Conservation (phyloP, 1,284 basidiomycete genomes). For the Austroboletus novae-zelandiae region DNA sequence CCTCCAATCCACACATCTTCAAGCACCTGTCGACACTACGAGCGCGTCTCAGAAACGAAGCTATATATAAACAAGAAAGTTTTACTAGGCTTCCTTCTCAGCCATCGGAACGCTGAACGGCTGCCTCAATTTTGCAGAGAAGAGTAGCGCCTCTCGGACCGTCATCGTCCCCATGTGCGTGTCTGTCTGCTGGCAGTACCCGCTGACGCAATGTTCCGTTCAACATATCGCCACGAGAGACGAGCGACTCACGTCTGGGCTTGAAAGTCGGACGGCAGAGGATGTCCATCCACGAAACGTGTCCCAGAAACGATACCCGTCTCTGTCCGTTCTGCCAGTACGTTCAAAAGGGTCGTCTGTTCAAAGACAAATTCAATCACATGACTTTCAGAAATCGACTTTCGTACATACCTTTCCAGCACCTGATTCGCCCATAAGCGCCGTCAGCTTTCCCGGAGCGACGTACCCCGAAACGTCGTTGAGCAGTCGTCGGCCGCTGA, state of each 20-base stretch:
- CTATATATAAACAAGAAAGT: no score
- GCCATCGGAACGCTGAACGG: conserved; percentile 58
- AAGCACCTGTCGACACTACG: conserved; percentile 73
- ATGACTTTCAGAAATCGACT: conserved; percentile 19
- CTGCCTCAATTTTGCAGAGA: conserved; percentile 83
- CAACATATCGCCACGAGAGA: neutral
- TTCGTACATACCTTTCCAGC: conserved; percentile 60
- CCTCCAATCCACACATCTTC: conserved; percentile 74
- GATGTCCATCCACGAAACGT: conserved; percentile 74
- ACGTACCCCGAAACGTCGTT: conserved; percentile 85
- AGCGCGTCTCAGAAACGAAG: no score
- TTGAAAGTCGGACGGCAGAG: conserved; percentile 73
- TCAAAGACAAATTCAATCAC: conserved; percentile 10
- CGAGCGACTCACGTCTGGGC: conserved; percentile 49
- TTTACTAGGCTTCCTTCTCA: conserved; percentile 79
- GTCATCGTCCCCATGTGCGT: conserved; percentile 71
- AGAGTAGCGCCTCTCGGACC: conserved; percentile 81
- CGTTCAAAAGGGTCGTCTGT: conserved; percentile 80
- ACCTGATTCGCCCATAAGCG: conserved; percentile 80
- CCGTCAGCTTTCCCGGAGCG: conserved; percentile 75
- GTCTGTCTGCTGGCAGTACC: conserved; percentile 83
- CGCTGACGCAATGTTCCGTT: conserved; percentile 34
- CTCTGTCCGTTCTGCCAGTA: conserved; percentile 77
- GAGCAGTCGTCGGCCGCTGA: conserved; percentile 61
- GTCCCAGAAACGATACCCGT: conserved; percentile 81